Evolutionary conservation across 129 eudicot genomes (phyloP).

Genomic region (Scalesia atractyloides): DNA sequence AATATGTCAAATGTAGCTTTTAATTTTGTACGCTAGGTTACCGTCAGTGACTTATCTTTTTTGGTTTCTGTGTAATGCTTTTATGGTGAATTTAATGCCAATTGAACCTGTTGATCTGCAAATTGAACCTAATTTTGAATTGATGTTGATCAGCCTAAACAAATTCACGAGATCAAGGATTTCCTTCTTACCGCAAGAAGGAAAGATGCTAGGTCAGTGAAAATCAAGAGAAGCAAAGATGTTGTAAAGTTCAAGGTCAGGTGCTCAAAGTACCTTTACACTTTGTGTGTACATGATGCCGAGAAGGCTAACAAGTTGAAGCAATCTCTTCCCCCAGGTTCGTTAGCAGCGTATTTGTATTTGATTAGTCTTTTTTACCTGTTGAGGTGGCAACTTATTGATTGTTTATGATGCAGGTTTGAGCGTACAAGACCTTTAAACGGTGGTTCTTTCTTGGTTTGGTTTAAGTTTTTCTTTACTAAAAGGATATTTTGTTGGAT

Average conservation of each 20-base stretch:
- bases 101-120: too few relatives aligned
- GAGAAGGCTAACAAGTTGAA: slow-evolving; percentile 53
- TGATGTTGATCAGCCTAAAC: slow-evolving; percentile 39
- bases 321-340: slow-evolving; percentile 58
- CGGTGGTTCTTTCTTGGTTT: background rate
- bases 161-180: slow-evolving; percentile 56
- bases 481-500: slow-evolving; percentile 16
- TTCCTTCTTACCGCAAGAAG: slow-evolving; percentile 58
- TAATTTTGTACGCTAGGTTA: too few relatives aligned
- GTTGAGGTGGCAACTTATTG: background rate
- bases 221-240: slow-evolving; percentile 52
- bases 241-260: slow-evolving; percentile 52
- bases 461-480: slow-evolving; percentile 12
- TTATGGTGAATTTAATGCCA: too few relatives aligned
- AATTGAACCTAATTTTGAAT: background rate
- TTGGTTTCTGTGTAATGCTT: too few relatives aligned
- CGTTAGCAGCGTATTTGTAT: background rate
- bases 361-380: background rate
- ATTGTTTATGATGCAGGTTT: slow-evolving; percentile 37
- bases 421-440: slow-evolving; percentile 45
- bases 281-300: slow-evolving; percentile 44
- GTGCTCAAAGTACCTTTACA: slow-evolving; percentile 51
- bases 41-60: too few relatives aligned
- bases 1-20: too few relatives aligned
- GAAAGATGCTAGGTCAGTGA: slow-evolving; percentile 54